These are phyloP conservation scores for Bullera alba DNA, from an alignment of 768 basidiomycete genomes.

Conservation along the genomic window DNA sequence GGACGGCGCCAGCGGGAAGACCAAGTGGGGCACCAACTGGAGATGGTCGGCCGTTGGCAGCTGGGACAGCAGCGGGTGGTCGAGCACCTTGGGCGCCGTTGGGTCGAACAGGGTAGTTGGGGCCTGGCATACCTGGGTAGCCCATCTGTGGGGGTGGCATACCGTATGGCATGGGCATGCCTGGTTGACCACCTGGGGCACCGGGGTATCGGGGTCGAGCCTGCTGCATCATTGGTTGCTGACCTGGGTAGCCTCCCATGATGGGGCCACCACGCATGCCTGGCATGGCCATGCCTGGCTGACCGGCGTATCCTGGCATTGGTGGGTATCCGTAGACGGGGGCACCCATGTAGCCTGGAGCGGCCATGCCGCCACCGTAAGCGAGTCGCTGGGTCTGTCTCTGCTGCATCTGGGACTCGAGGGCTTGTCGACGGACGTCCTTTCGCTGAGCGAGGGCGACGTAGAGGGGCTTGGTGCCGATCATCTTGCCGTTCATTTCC, in stretches of 20 bases:
- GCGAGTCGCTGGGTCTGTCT: conserved; percentile 88
- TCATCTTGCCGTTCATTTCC: conserved; percentile 99
- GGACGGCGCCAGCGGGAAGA: conserved; percentile 45
- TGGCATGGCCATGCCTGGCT: conserved; percentile 53
- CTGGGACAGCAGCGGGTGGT: conserved; percentile 58
- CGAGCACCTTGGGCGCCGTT: conserved; percentile 28
- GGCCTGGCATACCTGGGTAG: conserved; percentile 21
- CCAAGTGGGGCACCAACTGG: conserved; percentile 46
- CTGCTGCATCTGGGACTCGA: conserved; percentile 97
- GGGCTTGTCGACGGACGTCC: conserved; percentile 93
- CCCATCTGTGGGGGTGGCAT: conserved; percentile 30
- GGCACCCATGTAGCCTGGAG: conserved; percentile 60
- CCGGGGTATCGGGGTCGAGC: conserved; percentile 45
- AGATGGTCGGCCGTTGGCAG: conserved; percentile 47
- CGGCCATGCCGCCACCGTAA: conserved; percentile 62
- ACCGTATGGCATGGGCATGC: conserved; percentile 51
- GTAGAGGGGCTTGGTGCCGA: conserved; percentile 95
- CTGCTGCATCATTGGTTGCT: conserved; percentile 64
- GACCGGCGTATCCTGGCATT: conserved; percentile 64
- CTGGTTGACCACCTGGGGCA: conserved; percentile 64
- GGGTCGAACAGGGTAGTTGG: conserved; percentile 30
- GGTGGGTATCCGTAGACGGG: conserved; percentile 78
- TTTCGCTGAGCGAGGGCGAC: conserved; percentile 97
- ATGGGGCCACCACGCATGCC: conserved; percentile 50
- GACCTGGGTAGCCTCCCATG: conserved; percentile 59